phyloP scores from a whole-genome alignment of 306 rosid genomes.

The Quercus mongolica region DNA sequence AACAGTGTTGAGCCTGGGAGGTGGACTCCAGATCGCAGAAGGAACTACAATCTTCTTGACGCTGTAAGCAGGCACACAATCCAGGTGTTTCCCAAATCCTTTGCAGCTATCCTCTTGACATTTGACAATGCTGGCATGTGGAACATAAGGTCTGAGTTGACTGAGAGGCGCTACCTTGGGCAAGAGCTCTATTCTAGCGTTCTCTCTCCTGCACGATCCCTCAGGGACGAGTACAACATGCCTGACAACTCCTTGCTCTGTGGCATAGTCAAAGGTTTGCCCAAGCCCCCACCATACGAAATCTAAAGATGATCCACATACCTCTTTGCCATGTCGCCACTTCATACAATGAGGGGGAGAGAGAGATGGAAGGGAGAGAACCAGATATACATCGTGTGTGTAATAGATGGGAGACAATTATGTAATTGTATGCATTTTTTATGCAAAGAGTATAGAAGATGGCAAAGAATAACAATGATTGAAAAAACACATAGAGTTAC shows the following conservation, averaged over 20 bases:
- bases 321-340: background rate
- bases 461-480: background rate
- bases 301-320: background rate
- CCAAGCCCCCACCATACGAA: slow-evolving; percentile 40
- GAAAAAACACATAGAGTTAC: background rate
- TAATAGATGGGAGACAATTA: background rate
- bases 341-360: background rate
- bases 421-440: background rate
- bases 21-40: slow-evolving; percentile 62
- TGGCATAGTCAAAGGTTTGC: slow-evolving; percentile 39
- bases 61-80: slow-evolving; percentile 72
- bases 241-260: slow-evolving; percentile 38
- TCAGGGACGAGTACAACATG: slow-evolving; percentile 63
- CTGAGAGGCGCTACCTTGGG: slow-evolving; percentile 63
- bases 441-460: background rate
- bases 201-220: slow-evolving; percentile 37
- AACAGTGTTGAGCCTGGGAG: slow-evolving; percentile 66
- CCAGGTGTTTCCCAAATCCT: slow-evolving; percentile 70
- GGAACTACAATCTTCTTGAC: slow-evolving; percentile 62
- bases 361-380: background rate
- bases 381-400: background rate
- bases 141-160: slow-evolving; percentile 56
- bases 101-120: slow-evolving; percentile 57
- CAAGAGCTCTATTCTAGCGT: slow-evolving; percentile 61
- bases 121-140: slow-evolving; percentile 68